Evolutionary conservation across 73 alveolate genomes (phyloP).

Genomic region (Urostyla sp.): DNA sequence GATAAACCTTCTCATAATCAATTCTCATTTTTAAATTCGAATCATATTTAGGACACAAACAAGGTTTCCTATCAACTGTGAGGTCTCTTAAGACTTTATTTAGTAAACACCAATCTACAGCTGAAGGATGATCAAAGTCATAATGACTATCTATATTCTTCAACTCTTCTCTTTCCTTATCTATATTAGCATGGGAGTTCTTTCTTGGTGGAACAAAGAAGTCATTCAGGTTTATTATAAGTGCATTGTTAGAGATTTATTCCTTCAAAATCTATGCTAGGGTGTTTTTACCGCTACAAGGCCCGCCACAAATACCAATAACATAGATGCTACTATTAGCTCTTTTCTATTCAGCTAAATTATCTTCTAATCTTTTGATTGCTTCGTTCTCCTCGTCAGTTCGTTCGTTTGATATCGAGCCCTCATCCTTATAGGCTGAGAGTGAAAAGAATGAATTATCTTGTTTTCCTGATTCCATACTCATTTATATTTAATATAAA

Average conservation of each 20-base stretch:
- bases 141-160: slow-evolving; percentile 54
- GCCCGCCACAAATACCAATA: slow-evolving; percentile 75
- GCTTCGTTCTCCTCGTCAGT: too few relatives aligned
- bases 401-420: too few relatives aligned
- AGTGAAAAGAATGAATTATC: too few relatives aligned
- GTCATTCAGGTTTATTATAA: slow-evolving; percentile 44
- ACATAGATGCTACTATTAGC: not conserved
- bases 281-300: slow-evolving; percentile 71
- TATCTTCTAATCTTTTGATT: too few relatives aligned
- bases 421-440: too few relatives aligned
- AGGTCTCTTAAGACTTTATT: too few relatives aligned
- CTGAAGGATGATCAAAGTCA: slow-evolving; percentile 67
- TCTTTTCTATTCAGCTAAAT: too few relatives aligned
- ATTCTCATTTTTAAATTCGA: slow-evolving; percentile 52
- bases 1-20: slow-evolving; percentile 57
- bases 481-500: too few relatives aligned
- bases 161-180: slow-evolving; percentile 40
- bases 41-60: slow-evolving; percentile 57
- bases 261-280: slow-evolving; percentile 48
- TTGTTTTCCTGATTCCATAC: too few relatives aligned
- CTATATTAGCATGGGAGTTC: slow-evolving; percentile 5
- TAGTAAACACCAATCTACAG: slow-evolving; percentile 69
- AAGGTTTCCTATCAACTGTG: slow-evolving; percentile 53
- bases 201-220: slow-evolving; percentile 67
- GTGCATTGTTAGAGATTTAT: slow-evolving; percentile 22